phyloP scores from a whole-genome alignment of 2,329 filamentous ascomycete species.

The Ceratocystis smalleyi region DNA sequence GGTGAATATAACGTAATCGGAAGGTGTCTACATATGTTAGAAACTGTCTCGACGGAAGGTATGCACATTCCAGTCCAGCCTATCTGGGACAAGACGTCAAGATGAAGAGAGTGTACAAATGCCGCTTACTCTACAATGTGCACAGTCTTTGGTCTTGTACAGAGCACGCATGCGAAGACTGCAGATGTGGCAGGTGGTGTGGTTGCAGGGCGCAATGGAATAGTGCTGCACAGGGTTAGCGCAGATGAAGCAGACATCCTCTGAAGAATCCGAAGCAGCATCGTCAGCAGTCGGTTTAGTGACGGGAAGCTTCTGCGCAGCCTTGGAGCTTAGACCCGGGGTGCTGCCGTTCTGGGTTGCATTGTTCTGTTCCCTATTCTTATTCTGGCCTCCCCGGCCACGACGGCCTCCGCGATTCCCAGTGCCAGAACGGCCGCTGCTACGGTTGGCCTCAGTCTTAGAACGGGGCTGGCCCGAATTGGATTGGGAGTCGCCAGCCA shows the following conservation, averaged over 20 bases:
- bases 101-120: neutral
- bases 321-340: neutral
- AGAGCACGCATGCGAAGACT: conserved; percentile 77
- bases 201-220: conserved; percentile 85
- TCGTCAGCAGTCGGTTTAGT: conserved; percentile 6
- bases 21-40: conserved; percentile 37
- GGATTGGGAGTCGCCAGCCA: conserved; percentile 12
- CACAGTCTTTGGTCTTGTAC: conserved; percentile 92
- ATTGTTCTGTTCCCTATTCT: neutral
- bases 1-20: conserved; percentile 78
- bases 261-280: conserved; percentile 21
- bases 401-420: conserved; percentile 1
- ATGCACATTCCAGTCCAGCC: neutral
- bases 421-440: neutral
- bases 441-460: neutral
- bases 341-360: neutral
- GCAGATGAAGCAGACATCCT: conserved; percentile 93
- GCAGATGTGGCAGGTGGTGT: conserved; percentile 93
- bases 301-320: conserved; percentile 1
- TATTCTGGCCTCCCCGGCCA: conserved; percentile 1
- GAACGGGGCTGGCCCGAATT: neutral
- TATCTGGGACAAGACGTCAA: neutral
- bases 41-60: neutral
- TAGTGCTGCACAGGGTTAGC: conserved; percentile 78
- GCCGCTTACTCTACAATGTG: conserved; percentile 70